Percentiles rank a stretch among this genome's conserved stretches.
phyloP scores from a whole-genome alignment of 306 rosid genomes.

The Coriaria nepalensis region DNA sequence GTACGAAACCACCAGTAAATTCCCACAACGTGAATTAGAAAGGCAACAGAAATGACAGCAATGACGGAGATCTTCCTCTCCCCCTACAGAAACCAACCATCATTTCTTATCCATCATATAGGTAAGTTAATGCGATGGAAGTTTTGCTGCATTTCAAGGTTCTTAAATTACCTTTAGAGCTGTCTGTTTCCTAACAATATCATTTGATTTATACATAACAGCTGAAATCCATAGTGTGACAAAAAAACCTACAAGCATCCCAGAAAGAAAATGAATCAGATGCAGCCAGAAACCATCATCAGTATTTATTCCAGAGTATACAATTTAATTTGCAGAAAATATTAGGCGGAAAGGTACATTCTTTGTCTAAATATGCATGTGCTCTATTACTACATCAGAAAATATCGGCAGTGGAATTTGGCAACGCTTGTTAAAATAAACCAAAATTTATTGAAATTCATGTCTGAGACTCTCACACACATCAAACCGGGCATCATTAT shows the following conservation, averaged over 20 bases:
- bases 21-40: constrained; percentile 54
- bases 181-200: constrained; percentile 78
- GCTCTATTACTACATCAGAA: too few relatives aligned
- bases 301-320: too few relatives aligned
- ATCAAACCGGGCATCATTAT: too few relatives aligned
- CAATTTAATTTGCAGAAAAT: too few relatives aligned
- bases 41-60: constrained; percentile 29
- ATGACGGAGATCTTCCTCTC: constrained; percentile 62
- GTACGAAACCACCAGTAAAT: constrained; percentile 68
- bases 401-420: too few relatives aligned
- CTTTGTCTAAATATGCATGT: too few relatives aligned
- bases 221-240: constrained; percentile 70
- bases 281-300: not conserved
- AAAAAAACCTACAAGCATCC: constrained; percentile 62
- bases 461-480: too few relatives aligned
- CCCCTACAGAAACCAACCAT: constrained; percentile 46
- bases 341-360: too few relatives aligned
- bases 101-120: not conserved
- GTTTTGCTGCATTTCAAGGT: too few relatives aligned
- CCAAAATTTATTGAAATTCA: too few relatives aligned
- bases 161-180: constrained; percentile 56
- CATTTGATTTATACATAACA: constrained; percentile 82
- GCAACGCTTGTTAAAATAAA: too few relatives aligned
- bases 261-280: constrained; percentile 7
- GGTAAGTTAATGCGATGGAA: too few relatives aligned